A percentile compares a stretch with the other conserved stretches of the same genome.
These are phyloP conservation scores for Croton laevigatus DNA, from an alignment of 441 rosid genomes.

Conservation along the genomic window DNA sequence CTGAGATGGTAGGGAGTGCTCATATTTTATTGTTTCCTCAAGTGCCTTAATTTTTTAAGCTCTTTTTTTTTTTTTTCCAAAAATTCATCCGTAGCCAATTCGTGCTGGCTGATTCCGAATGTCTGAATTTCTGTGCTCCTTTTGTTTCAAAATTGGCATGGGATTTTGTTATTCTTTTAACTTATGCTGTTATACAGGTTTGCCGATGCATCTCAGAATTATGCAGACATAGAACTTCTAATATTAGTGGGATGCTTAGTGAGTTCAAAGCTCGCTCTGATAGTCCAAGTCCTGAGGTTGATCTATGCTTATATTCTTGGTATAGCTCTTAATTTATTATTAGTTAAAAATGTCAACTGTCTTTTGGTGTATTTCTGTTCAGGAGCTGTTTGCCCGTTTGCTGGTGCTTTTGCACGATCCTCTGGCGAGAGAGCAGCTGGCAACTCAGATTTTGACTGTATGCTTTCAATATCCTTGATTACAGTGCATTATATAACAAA, in stretches of 20 bases:
- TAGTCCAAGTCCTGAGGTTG: conserved; percentile 88
- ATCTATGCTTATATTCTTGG: conserved; percentile 16
- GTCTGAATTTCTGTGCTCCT: background rate
- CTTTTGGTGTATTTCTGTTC: conserved; percentile 27
- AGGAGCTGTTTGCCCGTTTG: conserved; percentile 94
- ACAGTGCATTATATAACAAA: background rate
- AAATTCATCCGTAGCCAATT: background rate
- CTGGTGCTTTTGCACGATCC: conserved; percentile 97
- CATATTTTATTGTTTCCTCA: conserved; percentile 11
- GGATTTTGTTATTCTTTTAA: conserved; percentile 2
- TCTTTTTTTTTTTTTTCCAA: conserved; percentile 15
- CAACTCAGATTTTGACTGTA: conserved; percentile 90
- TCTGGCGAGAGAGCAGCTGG: conserved; percentile 80
- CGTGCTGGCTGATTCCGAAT: conserved; percentile 16
- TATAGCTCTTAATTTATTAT: conserved; percentile 3
- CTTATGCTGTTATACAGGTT: conserved; percentile 54
- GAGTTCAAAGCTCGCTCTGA: conserved; percentile 88
- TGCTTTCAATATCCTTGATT: conserved; percentile 32
- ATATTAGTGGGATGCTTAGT: conserved; percentile 55
- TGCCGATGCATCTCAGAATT: conserved; percentile 98
- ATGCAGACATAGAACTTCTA: conserved; percentile 62
- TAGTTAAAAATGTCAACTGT: conserved; percentile 19
- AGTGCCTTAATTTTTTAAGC: conserved; percentile 9
- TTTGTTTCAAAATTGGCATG: conserved; percentile 11
- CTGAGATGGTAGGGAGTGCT: background rate